Evolutionary conservation across 352 stramenopile species (phyloP).

Genomic region (Pythium brachiatum): DNA sequence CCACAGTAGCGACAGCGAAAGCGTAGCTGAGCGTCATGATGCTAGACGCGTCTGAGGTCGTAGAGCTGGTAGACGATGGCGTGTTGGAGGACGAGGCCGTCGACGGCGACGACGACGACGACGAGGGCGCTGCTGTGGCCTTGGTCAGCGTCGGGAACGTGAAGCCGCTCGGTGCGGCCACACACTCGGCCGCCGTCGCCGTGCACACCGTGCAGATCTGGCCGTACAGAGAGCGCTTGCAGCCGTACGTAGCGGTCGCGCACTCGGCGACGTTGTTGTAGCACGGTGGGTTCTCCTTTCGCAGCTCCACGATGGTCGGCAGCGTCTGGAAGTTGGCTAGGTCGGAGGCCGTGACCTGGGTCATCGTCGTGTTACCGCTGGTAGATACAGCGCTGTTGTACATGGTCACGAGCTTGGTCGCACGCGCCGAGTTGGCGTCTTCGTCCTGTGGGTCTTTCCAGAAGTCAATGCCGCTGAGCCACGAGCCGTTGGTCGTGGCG

Average conservation of each 20-base stretch:
- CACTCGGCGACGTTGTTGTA: slow-evolving; percentile 63
- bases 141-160: slow-evolving; percentile 40
- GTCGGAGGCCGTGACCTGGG: slow-evolving; percentile 30
- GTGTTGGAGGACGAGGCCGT: not conserved
- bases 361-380: slow-evolving; percentile 22
- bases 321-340: slow-evolving; percentile 46
- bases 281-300: slow-evolving; percentile 49
- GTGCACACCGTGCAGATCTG: slow-evolving; percentile 58
- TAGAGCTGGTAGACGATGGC: not conserved
- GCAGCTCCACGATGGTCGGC: slow-evolving; percentile 39
- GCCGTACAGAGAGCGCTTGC: slow-evolving; percentile 53
- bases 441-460: slow-evolving; percentile 56
- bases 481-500: slow-evolving; percentile 29
- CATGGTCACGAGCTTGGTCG: slow-evolving; percentile 37
- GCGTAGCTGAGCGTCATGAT: not conserved
- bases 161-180: slow-evolving; percentile 28
- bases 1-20: not conserved
- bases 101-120: slow-evolving; percentile 1
- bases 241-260: slow-evolving; percentile 44
- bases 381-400: slow-evolving; percentile 41
- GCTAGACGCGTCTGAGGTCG: not conserved
- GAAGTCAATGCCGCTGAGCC: slow-evolving; percentile 48
- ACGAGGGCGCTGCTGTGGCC: slow-evolving; percentile 13
- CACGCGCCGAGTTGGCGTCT: slow-evolving; percentile 40
- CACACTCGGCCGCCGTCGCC: slow-evolving; percentile 25